Percentiles rank a stretch among this genome's conserved stretches.
Evolutionary conservation across 2,329 filamentous ascomycete genomes (phyloP).

Genomic region (Chalaropsis thielavioides): DNA sequence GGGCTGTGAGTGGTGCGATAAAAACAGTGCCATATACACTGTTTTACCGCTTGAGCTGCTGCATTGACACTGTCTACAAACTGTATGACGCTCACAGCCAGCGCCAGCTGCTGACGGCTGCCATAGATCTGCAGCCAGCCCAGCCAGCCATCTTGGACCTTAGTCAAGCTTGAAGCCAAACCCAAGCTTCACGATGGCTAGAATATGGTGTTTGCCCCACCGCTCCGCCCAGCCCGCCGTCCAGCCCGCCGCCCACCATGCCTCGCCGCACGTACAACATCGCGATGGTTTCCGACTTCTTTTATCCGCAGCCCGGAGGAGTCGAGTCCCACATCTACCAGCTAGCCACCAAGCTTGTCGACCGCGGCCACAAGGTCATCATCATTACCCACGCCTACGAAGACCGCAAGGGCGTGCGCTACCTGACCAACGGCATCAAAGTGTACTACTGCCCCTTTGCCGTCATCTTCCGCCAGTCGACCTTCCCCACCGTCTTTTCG

Average conservation of each 20-base stretch:
- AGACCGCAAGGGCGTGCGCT: conserved; percentile 79
- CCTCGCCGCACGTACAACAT: conserved; percentile 49
- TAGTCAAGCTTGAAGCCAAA: background rate
- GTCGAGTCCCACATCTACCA: conserved; percentile 99
- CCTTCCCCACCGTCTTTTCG: conserved; percentile 93
- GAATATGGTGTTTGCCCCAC: background rate
- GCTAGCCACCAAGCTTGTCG: conserved; percentile 86
- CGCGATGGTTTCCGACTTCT: conserved; percentile 97
- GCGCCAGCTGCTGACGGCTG: background rate
- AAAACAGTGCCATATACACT: background rate
- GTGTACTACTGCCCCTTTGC: conserved; percentile 96
- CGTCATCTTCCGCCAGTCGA: conserved; percentile 84
- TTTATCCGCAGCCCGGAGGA: conserved; percentile 93
- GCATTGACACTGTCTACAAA: background rate
- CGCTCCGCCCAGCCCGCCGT: background rate
- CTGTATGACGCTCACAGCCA: background rate
- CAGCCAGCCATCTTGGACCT: background rate
- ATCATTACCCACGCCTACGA: conserved; percentile 93
- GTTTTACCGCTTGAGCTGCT: background rate
- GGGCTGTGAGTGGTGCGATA: background rate
- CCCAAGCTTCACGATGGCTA: background rate
- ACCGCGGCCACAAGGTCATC: conserved; percentile 94
- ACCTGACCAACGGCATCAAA: conserved; percentile 93
- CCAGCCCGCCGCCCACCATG: conserved; percentile 27
- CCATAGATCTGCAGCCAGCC: background rate